Evolutionary conservation across 176 grass and related monocot genomes (phyloP), one percentile per base, ranked within the genome.

Genomic region (Zoysia japonica): DNA sequence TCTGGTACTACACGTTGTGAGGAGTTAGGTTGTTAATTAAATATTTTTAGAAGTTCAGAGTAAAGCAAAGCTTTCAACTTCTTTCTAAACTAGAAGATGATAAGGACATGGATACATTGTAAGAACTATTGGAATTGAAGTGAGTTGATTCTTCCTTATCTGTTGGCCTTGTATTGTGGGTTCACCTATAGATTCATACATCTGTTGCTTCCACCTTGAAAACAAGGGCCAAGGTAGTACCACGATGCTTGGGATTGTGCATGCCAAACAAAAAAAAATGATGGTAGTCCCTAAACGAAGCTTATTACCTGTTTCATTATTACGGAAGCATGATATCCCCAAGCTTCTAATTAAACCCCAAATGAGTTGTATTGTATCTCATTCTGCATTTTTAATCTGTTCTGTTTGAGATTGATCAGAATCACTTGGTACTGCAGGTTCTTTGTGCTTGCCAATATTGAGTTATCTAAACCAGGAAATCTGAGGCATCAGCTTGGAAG

Each of bases 401-500:
- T 74, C 9, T 47, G 61, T 87, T 67, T 73, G 55, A 57, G 54
- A 57, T 57, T 57, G 16, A 2, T 57, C 16, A 57, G 17, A 57
- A 57, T 57, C 17, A 57, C 17, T 19, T 55, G 53, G 53, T 87
- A 38, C 49, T 88, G 43, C 85, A 99, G 96, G 90, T 95, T 99
- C 72, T 87, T 91, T 60, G 78, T 92, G 71, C 74, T 91, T 84
- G 75, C 82, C 72, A 89, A 95, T 72, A 87, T 94, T 83, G 96
- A 95, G 51, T 78, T 99, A 87, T 99, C 96, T 13, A 87, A 91
- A 87, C 96, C 96, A 80, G 96, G 96, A 77, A 99, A 99, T 75
- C 53, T 79, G 67, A 93, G 76, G 68, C 75, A 91, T 89, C 87
- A 91, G 48, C 78, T 99, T 28, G 96, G 96, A 84, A 95, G 92